Conservation (phyloP, 257 asterid species). For the Scutellaria galericulata region DNA sequence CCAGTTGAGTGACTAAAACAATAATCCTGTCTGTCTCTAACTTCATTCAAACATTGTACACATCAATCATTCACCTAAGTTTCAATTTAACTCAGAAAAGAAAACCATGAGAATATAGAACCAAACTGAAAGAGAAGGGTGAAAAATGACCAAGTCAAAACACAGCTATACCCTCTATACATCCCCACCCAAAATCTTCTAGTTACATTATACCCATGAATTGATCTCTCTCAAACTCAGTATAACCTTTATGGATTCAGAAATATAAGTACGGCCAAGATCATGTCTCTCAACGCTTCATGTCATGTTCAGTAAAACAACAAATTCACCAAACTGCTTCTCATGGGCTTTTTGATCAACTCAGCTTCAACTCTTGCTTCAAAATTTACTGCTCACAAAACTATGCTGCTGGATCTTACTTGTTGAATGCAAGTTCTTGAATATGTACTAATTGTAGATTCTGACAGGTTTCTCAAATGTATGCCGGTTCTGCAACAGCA, state of each 20-base stretch:
- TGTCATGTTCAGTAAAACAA: neutral
- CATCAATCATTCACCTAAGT: constrained; percentile 20
- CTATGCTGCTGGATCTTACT: constrained; percentile 13
- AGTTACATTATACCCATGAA: constrained; percentile 38
- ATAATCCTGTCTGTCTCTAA: neutral
- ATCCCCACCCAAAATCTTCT: constrained; percentile 51
- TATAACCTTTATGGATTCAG: constrained; percentile 8
- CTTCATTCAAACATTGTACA: constrained; percentile 24
- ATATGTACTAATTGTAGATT: constrained; percentile 61
- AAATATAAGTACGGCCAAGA: constrained; percentile 29
- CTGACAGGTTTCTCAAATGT: constrained; percentile 71
- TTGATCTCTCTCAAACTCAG: neutral
- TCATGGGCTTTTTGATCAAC: constrained; percentile 22
- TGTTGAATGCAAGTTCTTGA: constrained; percentile 8
- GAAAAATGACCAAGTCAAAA: constrained; percentile 21
- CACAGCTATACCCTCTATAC: constrained; percentile 46
- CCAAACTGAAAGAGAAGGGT: neutral
- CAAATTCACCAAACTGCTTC: constrained; percentile 14
- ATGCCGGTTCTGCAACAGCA: constrained; percentile 68
- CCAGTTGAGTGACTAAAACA: constrained; percentile 24
- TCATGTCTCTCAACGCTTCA: constrained; percentile 25
- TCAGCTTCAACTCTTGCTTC: constrained; percentile 16
- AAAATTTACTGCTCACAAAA: constrained; percentile 14
- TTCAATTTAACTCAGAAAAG: neutral
- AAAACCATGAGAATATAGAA: neutral